phyloP scores from a whole-genome alignment of 2,329 filamentous ascomycete species.

The Pyrenophora tritici-repentis region DNA sequence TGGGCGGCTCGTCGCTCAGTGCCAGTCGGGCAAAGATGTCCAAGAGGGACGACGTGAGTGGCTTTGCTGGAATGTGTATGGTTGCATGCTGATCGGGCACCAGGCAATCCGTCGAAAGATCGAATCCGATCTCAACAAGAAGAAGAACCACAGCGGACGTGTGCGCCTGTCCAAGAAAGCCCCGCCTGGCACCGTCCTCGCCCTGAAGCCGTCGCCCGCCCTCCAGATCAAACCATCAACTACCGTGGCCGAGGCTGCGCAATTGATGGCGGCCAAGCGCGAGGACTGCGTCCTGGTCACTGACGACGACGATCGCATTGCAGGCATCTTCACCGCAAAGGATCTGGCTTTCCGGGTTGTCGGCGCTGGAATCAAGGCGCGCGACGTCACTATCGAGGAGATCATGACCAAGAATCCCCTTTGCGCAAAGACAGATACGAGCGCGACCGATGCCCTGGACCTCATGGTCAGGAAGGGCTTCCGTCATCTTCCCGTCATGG shows the following conservation, averaged over 20 bases:
- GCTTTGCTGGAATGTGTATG: conserved; percentile 5
- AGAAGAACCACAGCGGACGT: conserved; percentile 79
- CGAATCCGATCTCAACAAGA: conserved; percentile 97
- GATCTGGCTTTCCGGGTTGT: conserved; percentile 97
- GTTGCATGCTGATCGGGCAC: conserved; percentile 9
- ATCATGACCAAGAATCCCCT: conserved; percentile 99
- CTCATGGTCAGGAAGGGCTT: conserved; percentile 99
- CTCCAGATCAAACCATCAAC: conserved; percentile 96
- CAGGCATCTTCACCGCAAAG: conserved; percentile 98
- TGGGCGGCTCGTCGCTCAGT: conserved; percentile 73
- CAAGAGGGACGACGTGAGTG: conserved; percentile 94
- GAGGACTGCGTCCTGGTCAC: conserved; percentile 98
- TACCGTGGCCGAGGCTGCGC: conserved; percentile 92
- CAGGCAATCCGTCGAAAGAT: conserved; percentile 96
- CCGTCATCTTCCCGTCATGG: conserved; percentile 97
- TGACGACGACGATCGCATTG: conserved; percentile 96
- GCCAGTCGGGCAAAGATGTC: conserved; percentile 94
- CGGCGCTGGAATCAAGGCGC: conserved; percentile 84
- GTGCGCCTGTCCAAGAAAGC: conserved; percentile 89
- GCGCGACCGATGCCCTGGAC: conserved; percentile 94
- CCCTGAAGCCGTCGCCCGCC: conserved; percentile 91
- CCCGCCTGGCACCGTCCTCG: conserved; percentile 92
- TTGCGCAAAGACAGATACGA: conserved; percentile 95
- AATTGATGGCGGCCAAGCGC: conserved; percentile 97
- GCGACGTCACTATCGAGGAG: conserved; percentile 89